These are phyloP conservation scores for Metarhizium sp. DNA, from an alignment of 2,329 filamentous ascomycete genomes.

Conservation along the genomic window DNA sequence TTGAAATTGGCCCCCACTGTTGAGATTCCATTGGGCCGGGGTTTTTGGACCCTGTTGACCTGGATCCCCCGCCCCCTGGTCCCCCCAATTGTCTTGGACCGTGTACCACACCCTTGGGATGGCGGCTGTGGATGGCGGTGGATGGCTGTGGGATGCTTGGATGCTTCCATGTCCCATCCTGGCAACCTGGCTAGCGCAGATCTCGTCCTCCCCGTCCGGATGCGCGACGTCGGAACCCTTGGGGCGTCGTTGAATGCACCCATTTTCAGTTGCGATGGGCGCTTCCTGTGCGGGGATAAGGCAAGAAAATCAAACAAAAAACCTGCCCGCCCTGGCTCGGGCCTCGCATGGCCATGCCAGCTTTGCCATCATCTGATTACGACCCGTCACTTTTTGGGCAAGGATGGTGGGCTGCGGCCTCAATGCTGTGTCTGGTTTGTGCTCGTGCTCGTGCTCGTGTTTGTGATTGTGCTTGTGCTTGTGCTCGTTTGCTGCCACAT, in stretches of 20 bases:
- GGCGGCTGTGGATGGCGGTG: no score
- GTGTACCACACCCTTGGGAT: not conserved
- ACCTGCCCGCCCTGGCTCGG: not conserved
- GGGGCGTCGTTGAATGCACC: not conserved
- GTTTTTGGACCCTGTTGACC: not conserved
- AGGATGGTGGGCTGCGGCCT: no score
- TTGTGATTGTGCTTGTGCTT: no score
- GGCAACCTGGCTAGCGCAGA: not conserved
- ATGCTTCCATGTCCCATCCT: not conserved
- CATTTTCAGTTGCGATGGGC: not conserved
- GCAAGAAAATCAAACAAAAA: constrained; percentile 1
- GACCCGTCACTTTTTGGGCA: no score
- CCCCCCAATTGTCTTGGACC: not conserved
- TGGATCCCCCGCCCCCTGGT: not conserved
- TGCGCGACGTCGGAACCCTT: not conserved
- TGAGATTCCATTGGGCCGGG: not conserved
- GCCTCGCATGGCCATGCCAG: not conserved
- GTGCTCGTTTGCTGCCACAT: no score
- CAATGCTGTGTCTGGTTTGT: no score
- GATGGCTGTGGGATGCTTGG: not conserved
- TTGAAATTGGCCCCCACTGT: not conserved
- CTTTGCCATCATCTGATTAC: no score
- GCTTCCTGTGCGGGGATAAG: not conserved
- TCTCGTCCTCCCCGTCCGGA: not conserved
- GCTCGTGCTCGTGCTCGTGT: no score